Percentiles rank a stretch among this genome's conserved stretches.
phyloP scores from a whole-genome alignment of 306 rosid genomes.

The Quercus dentata region DNA sequence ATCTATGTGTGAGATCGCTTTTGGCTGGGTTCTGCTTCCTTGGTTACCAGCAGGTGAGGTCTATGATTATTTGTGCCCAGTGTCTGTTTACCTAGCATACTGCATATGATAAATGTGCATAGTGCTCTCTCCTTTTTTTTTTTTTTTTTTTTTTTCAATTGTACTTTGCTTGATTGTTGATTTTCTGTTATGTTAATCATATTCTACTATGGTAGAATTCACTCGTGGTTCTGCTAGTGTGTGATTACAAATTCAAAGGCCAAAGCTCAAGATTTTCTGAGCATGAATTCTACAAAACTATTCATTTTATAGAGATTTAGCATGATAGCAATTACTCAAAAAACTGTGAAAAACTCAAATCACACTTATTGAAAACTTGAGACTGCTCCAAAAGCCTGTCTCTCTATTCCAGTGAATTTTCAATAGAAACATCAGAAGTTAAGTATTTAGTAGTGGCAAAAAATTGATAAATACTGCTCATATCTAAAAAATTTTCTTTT shows the following conservation, averaged over 20 bases:
- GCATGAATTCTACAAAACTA: not conserved
- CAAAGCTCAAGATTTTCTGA: not conserved
- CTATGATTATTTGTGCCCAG: constrained; percentile 9
- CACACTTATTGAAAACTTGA: too few relatives aligned
- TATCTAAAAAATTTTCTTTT: too few relatives aligned
- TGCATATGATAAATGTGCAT: not conserved
- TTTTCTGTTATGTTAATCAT: not conserved
- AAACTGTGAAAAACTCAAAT: too few relatives aligned
- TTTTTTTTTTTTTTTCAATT: not conserved
- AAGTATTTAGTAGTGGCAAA: not conserved
- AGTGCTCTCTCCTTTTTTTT: too few relatives aligned
- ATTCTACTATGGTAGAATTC: not conserved
- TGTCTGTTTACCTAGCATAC: not conserved
- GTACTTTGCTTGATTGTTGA: not conserved
- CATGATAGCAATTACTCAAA: not conserved
- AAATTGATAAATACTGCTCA: not conserved
- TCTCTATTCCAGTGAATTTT: not conserved
- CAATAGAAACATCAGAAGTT: not conserved
- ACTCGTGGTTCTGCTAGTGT: not conserved
- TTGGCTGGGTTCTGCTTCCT: constrained; percentile 73
- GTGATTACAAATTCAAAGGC: not conserved
- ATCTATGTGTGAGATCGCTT: constrained; percentile 51
- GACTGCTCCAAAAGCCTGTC: too few relatives aligned
- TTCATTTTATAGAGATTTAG: not conserved
- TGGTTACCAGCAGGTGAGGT: constrained; percentile 66